Evolutionary conservation across 805 yeast genomes (phyloP).

Genomic region (Candida glaebosa): DNA sequence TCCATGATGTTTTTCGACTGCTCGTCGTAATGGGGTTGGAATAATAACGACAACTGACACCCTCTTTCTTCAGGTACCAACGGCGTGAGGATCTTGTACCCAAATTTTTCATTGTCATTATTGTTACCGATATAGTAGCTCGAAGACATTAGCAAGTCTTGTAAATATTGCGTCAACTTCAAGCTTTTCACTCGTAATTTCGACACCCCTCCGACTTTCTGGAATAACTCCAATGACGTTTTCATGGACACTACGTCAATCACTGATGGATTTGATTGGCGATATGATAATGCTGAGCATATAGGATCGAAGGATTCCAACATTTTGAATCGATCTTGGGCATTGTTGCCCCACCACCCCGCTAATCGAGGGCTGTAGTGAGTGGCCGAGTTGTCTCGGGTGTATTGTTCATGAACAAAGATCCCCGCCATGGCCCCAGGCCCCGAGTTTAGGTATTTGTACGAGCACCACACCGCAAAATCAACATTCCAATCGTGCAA

Average conservation of each 20-base stretch:
- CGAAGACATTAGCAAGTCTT: conserved; percentile 43
- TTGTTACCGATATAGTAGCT: conserved; percentile 38
- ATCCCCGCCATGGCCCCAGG: conserved; percentile 93
- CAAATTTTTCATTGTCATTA: conserved; percentile 19
- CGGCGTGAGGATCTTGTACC: conserved; percentile 78
- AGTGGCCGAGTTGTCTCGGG: conserved; percentile 24
- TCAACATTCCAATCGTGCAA: conserved; percentile 90
- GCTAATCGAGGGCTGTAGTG: conserved; percentile 66
- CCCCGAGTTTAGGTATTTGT: conserved; percentile 87
- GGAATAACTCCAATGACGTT: conserved; percentile 60
- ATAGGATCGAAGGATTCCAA: conserved; percentile 73
- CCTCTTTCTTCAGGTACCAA: conserved; percentile 56
- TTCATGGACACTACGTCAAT: conserved; percentile 74
- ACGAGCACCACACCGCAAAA: conserved; percentile 93
- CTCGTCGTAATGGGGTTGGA: conserved; percentile 41
- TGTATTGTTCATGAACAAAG: conserved; percentile 61
- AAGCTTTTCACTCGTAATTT: conserved; percentile 54
- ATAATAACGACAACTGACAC: conserved; percentile 75
- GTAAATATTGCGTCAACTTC: conserved; percentile 55
- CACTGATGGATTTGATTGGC: conserved; percentile 90
- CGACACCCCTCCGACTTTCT: conserved; percentile 61
- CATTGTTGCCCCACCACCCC: conserved; percentile 97
- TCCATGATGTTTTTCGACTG: conserved; percentile 56
- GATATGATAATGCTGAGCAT: conserved; percentile 79
- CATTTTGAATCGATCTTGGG: conserved; percentile 73